Conservation (phyloP, 2,329 filamentous ascomycete genomes). For the Penicillium freii region DNA sequence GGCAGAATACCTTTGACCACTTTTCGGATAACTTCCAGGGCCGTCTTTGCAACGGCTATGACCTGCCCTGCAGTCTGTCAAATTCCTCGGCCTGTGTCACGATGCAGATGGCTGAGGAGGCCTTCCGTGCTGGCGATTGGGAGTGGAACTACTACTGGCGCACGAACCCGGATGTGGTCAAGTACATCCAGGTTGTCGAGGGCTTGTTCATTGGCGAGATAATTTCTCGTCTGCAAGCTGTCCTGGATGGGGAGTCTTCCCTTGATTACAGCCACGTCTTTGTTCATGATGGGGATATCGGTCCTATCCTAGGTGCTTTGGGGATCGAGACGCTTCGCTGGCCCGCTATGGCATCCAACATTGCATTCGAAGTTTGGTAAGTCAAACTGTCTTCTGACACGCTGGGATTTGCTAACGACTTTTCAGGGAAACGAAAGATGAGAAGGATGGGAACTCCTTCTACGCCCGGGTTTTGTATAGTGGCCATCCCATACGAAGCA, state of each 20-base stretch:
- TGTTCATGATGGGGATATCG: constrained; percentile 41
- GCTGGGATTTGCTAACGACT: not conserved
- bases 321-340: constrained; percentile 39
- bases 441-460: not conserved
- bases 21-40: constrained; percentile 44
- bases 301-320: constrained; percentile 36
- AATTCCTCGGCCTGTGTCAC: constrained; percentile 35
- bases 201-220: constrained; percentile 42
- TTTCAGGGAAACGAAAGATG: constrained; percentile 13
- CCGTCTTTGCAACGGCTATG: constrained; percentile 42
- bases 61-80: constrained; percentile 32
- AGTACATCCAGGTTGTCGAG: constrained; percentile 40
- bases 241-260: constrained; percentile 21
- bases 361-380: constrained; percentile 42
- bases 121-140: constrained; percentile 44
- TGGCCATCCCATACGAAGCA: constrained; percentile 29
- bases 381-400: not conserved
- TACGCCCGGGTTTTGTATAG: constrained; percentile 35
- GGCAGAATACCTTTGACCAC: constrained; percentile 40
- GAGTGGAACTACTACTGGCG: constrained; percentile 46
- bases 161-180: constrained; percentile 32
- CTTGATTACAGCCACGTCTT: constrained; percentile 38
- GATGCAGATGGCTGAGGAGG: constrained; percentile 33
- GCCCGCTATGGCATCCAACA: constrained; percentile 42
- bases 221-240: constrained; percentile 31